phyloP scores from a whole-genome alignment of 73 alveolate genomes.

The Paramecium sonneborni region DNA sequence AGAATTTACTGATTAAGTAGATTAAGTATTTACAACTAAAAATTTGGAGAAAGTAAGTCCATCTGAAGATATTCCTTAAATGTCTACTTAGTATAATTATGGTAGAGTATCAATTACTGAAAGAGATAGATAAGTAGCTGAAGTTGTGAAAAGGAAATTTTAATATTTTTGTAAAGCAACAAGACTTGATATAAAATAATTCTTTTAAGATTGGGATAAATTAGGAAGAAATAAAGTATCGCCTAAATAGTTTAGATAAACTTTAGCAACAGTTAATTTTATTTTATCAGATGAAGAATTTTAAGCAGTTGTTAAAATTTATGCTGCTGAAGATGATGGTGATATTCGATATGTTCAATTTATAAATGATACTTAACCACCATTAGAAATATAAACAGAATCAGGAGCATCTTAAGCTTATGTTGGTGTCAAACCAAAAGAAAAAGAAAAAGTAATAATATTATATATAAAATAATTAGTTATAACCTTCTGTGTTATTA shows the following conservation, averaged over 20 bases:
- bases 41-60: constrained; percentile 85
- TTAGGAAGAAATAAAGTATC: constrained; percentile 85
- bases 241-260: constrained; percentile 87
- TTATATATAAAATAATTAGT: constrained; percentile 39
- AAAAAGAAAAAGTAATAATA: constrained; percentile 58
- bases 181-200: constrained; percentile 87
- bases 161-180: constrained; percentile 74
- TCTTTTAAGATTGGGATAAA: constrained; percentile 91
- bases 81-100: constrained; percentile 80
- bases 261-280: constrained; percentile 79
- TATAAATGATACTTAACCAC: constrained; percentile 79
- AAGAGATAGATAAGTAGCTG: constrained; percentile 77
- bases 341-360: constrained; percentile 86
- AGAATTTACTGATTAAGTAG: constrained; percentile 89
- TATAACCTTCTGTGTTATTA: constrained; percentile 66
- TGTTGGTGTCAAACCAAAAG: constrained; percentile 72
- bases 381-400: constrained; percentile 66
- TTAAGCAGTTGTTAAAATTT: constrained; percentile 80
- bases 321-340: constrained; percentile 80
- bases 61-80: constrained; percentile 72
- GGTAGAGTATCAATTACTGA: constrained; percentile 78
- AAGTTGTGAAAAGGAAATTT: constrained; percentile 70
- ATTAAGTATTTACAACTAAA: constrained; percentile 88
- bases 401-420: constrained; percentile 64
- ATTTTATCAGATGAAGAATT: constrained; percentile 80